These are phyloP conservation scores for Schwanniomyces vanrijiae DNA, from an alignment of 805 yeast species.

Conservation along the genomic window DNA sequence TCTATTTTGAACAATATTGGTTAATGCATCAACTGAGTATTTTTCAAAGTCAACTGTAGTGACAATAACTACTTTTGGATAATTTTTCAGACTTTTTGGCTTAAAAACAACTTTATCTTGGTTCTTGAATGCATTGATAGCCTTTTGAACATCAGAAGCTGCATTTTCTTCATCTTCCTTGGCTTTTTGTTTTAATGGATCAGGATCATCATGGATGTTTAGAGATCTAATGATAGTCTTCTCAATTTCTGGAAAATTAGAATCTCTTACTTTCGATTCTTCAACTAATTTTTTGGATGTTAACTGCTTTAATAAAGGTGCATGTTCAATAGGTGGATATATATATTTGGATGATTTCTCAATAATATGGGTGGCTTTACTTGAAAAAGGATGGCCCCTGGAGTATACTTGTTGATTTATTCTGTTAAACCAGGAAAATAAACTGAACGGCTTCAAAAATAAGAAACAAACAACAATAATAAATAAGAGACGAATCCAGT, in stretches of 20 bases:
- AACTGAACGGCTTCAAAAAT: slow-evolving; percentile 21
- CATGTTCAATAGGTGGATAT: slow-evolving; percentile 76
- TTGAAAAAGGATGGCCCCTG: slow-evolving; percentile 31
- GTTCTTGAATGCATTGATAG: slow-evolving; percentile 59
- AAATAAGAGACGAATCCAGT: slow-evolving; percentile 11
- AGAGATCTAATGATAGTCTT: slow-evolving; percentile 33
- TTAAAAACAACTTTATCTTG: slow-evolving; percentile 60
- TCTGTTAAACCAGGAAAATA: slow-evolving; percentile 5
- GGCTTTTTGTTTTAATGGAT: slow-evolving; percentile 29
- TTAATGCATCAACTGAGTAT: slow-evolving; percentile 57
- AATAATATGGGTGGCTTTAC: slow-evolving; percentile 23
- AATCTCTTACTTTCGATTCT: slow-evolving; percentile 46
- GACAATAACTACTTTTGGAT: slow-evolving; percentile 73
- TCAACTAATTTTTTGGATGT: slow-evolving; percentile 53
- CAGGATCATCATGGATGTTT: slow-evolving; percentile 44
- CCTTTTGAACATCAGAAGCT: slow-evolving; percentile 40
- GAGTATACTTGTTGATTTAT: slow-evolving; percentile 23
- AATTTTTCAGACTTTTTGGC: slow-evolving; percentile 33
- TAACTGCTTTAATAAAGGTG: slow-evolving; percentile 58
- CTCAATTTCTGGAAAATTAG: slow-evolving; percentile 39
- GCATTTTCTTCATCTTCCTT: slow-evolving; percentile 51
- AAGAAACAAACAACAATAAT: slow-evolving; percentile 16
- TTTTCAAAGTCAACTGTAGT: slow-evolving; percentile 76
- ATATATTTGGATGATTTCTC: slow-evolving; percentile 54
- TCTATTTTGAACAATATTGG: slow-evolving; percentile 77